A percentile compares a stretch with the other conserved stretches of the same genome.
phyloP scores from a whole-genome alignment of 345 rosid species.

The Linum tenue region DNA sequence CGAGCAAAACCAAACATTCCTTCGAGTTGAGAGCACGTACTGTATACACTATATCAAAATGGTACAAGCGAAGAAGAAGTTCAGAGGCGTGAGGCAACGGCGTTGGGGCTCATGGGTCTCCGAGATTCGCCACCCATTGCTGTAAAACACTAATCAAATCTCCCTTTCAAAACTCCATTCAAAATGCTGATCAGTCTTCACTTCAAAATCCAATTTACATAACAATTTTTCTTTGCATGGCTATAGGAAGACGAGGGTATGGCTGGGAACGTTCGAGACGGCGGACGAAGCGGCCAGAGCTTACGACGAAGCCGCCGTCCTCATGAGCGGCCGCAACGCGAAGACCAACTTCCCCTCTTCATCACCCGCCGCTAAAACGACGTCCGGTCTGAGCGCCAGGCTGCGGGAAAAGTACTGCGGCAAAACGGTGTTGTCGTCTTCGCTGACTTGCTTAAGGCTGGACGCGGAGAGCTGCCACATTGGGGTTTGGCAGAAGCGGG shows the following conservation, averaged over 20 bases:
- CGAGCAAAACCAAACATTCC: too few species aligned
- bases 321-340: not conserved
- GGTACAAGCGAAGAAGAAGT: not conserved
- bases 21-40: too few species aligned
- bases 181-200: not conserved
- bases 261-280: not conserved
- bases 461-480: constrained; percentile 59
- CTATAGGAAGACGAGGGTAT: not conserved
- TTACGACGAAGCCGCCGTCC: not conserved
- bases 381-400: not conserved
- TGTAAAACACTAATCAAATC: not conserved
- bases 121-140: not conserved
- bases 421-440: constrained; percentile 29
- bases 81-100: not conserved
- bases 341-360: not conserved
- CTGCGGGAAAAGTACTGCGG: not conserved
- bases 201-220: not conserved
- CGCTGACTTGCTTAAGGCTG: constrained; percentile 59
- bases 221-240: not conserved
- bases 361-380: not conserved
- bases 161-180: not conserved
- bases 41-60: too few species aligned
- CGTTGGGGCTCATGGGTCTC: not conserved
- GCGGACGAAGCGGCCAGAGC: not conserved
- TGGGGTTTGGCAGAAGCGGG: constrained; percentile 70